phyloP scores from a whole-genome alignment of 192 early-diverging fungal genomes.

The Linnemannia zychae region DNA sequence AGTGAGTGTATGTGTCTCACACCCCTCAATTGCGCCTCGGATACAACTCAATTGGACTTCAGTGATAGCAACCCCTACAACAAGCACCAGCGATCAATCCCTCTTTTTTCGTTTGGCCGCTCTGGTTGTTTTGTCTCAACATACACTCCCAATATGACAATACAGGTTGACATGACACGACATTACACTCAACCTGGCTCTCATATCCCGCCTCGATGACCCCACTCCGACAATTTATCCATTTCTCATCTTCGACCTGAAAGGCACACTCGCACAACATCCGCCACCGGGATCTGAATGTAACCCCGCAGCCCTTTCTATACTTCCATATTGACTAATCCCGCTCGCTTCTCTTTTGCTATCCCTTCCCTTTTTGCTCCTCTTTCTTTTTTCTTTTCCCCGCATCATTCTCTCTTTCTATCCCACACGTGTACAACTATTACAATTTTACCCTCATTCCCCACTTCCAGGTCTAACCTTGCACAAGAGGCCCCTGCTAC shows the following conservation, averaged over 20 bases:
- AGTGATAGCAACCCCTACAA: too few relatives aligned
- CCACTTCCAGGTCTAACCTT: conserved; percentile 37
- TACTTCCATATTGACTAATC: not conserved
- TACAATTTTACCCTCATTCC: not conserved
- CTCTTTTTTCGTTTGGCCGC: too few relatives aligned
- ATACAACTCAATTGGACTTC: too few relatives aligned
- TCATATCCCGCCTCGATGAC: conserved; percentile 7
- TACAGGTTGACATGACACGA: too few relatives aligned
- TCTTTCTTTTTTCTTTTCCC: not conserved
- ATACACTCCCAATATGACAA: not conserved
- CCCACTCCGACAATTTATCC: conserved; percentile 22
- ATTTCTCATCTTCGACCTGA: not conserved
- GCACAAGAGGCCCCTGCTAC: conserved; percentile 31
- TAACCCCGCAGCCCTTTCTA: not conserved
- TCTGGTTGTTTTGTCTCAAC: too few relatives aligned
- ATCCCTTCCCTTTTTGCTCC: not conserved
- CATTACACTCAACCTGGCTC: not conserved
- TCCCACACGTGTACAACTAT: conserved; percentile 2
- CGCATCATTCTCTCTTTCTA: not conserved
- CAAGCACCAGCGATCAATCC: too few relatives aligned
- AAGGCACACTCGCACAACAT: not conserved
- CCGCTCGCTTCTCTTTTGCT: not conserved
- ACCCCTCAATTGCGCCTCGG: too few relatives aligned
- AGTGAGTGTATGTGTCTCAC: too few relatives aligned
- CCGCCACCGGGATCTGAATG: conserved; percentile 1